These are phyloP conservation scores for Aspergillus eucalypticola DNA, from an alignment of 2,329 filamentous ascomycete species.

Conservation along the genomic window DNA sequence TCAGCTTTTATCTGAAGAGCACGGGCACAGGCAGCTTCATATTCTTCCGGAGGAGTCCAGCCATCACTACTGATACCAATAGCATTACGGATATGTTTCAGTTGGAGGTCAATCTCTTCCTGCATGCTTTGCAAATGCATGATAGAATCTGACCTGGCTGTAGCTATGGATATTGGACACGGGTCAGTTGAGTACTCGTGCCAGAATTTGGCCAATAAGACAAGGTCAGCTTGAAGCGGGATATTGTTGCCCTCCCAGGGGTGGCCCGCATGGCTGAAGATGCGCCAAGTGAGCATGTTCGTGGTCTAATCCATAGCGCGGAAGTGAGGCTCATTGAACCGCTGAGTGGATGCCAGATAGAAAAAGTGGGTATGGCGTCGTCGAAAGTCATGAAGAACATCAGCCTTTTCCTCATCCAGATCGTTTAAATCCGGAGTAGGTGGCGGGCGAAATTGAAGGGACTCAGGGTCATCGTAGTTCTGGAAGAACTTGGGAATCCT, in stretches of 20 bases:
- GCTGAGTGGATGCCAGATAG: conserved; percentile 8
- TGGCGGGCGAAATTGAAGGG: background rate
- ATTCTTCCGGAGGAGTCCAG: conserved; percentile 15
- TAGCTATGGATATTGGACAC: conserved; percentile 17
- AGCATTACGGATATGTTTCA: conserved; percentile 8
- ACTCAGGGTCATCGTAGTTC: conserved; percentile 30
- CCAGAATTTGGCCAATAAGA: conserved; percentile 6
- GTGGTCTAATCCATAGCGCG: conserved; percentile 2
- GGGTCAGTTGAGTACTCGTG: background rate
- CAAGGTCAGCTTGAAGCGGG: conserved; percentile 1
- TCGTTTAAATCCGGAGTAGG: background rate
- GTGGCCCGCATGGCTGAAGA: conserved; percentile 4
- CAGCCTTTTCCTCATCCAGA: conserved; percentile 1
- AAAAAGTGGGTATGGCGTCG: conserved; percentile 11
- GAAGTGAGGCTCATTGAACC: conserved; percentile 8
- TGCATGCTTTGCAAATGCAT: conserved; percentile 10
- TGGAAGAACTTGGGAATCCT: conserved; percentile 40
- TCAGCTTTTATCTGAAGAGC: conserved; percentile 11
- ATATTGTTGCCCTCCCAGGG: conserved; percentile 13
- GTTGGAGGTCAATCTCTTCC: conserved; percentile 17
- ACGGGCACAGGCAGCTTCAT: conserved; percentile 14
- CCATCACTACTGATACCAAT: conserved; percentile 18
- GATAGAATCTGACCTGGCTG: conserved; percentile 6
- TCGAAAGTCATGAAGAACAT: background rate
- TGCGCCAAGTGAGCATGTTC: conserved; percentile 4